Percentiles rank a stretch among this genome's conserved stretches.
Evolutionary conservation across 306 rosid species (phyloP).

Genomic region (Cucumis melo): DNA sequence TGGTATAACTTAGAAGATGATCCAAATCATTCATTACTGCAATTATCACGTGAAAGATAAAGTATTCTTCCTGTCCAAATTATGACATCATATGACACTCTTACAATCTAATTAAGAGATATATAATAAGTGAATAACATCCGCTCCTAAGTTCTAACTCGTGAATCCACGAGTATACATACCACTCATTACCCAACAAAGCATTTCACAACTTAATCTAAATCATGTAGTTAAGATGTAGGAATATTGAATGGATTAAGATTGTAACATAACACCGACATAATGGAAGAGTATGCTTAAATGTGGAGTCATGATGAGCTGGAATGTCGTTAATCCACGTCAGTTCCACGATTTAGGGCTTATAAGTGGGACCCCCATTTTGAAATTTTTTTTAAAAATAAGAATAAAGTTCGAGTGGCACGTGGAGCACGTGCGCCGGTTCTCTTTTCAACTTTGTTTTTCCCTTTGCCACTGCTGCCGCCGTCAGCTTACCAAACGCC

Average conservation of each 20-base stretch:
- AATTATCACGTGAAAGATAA: too few relatives aligned
- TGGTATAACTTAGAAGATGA: too few relatives aligned
- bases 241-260: background rate
- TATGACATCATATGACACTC: too few relatives aligned
- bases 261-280: background rate
- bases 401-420: background rate
- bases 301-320: background rate
- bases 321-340: constrained; percentile 6
- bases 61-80: too few relatives aligned
- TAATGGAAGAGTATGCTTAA: background rate
- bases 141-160: too few relatives aligned
- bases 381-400: too few relatives aligned
- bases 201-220: background rate
- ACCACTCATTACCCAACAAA: background rate
- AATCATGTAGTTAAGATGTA: too few relatives aligned
- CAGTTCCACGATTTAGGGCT: background rate
- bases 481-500: background rate
- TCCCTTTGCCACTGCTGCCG: background rate
- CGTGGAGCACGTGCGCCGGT: background rate
- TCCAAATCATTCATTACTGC: too few relatives aligned
- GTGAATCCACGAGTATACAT: too few relatives aligned
- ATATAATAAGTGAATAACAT: too few relatives aligned
- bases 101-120: too few relatives aligned
- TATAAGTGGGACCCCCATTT: background rate
- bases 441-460: background rate